Base-by-base conservation (phyloP, 257 asterid genomes). In the Coffea eugenioides region DNA sequence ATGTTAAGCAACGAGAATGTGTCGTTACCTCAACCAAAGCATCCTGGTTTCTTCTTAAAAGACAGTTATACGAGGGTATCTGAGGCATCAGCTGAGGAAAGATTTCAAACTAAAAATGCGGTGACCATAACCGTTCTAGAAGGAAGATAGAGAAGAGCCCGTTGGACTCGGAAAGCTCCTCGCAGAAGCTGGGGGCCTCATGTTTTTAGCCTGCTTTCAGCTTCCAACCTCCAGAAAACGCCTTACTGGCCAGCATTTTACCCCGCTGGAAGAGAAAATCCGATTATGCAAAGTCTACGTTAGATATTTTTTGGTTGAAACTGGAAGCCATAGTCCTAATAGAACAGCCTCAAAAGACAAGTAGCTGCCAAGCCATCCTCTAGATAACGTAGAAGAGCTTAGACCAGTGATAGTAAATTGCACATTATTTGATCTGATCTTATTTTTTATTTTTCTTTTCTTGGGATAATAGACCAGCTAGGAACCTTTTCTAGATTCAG, bases 1-100 rank as follows among this genome's bases (percentile, higher is more conserved):
- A 83, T 82, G 87, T 77, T 86, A 25, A 68, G 84, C 79, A 81
- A 79, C 52, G 85, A 81, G 13, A 81, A 14, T 36, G 61, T 74
- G 45, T 61, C 52, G 27, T 64, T 81, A 64, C 84, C 84, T 72
- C 77, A 66, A n/a, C 83, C 88, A 21, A 84, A 82, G 21, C 79
- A 77, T 78, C 90, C 88, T 48, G 88, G 87, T 20, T 84, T 84
- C 62, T 80, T 75, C 27, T 14, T 77, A 3, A 85, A 80, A 57
- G 80, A 80, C 52, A 75, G 64, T 56, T 15, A 18, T 67, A 46
- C 27, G 46, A 31, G n/a, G 31, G 59, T 21, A 73, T 39, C 67
- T 68, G 48, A 25, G 34, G 67, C 69, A 23, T 52, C 66, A 25
- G 69, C n/a, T 67, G 82, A 77, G 46, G 61, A 81, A 70, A 71